phyloP scores from a whole-genome alignment of 768 basidiomycete species.

The Sarcomyxa edulis region DNA sequence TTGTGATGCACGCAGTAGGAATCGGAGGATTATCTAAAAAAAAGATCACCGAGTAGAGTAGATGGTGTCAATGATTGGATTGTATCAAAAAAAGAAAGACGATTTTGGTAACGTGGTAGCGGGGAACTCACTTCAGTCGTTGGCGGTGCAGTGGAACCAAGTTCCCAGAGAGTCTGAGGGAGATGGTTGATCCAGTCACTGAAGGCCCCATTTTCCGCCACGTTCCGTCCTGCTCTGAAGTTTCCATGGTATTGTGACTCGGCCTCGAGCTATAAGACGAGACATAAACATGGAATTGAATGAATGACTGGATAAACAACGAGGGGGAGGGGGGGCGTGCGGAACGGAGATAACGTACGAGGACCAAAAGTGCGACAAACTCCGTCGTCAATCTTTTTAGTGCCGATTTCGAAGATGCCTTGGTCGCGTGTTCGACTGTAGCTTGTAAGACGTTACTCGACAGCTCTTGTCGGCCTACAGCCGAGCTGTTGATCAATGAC shows the following conservation, averaged over 20 bases:
- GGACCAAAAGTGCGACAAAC: conserved; percentile 65
- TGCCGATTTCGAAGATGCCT: conserved; percentile 51
- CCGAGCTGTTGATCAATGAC: conserved; percentile 55
- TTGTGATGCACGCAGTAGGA: conserved; percentile 59
- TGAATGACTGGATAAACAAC: conserved; percentile 1
- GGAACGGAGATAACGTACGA: conserved; percentile 41
- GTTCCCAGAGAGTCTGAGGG: conserved; percentile 83
- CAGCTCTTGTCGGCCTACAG: conserved; percentile 14
- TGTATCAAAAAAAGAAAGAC: no score
- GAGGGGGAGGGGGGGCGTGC: not conserved
- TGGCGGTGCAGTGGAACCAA: conserved; percentile 49
- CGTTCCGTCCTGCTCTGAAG: conserved; percentile 31
- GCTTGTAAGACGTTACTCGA: conserved; percentile 42
- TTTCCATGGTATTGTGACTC: conserved; percentile 46
- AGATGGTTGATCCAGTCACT: conserved; percentile 71
- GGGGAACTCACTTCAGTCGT: conserved; percentile 52
- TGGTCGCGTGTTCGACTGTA: conserved; percentile 60
- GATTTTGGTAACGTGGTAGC: not conserved
- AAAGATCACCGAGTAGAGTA: no score
- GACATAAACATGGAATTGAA: not conserved
- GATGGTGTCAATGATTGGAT: no score
- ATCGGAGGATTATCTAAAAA: conserved; percentile 47
- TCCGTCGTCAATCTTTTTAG: conserved; percentile 66
- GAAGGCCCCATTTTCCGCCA: conserved; percentile 27
- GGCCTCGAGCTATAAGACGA: conserved; percentile 47